Base-by-base conservation (phyloP, 805 yeast species). In the Candida easanensis region DNA sequence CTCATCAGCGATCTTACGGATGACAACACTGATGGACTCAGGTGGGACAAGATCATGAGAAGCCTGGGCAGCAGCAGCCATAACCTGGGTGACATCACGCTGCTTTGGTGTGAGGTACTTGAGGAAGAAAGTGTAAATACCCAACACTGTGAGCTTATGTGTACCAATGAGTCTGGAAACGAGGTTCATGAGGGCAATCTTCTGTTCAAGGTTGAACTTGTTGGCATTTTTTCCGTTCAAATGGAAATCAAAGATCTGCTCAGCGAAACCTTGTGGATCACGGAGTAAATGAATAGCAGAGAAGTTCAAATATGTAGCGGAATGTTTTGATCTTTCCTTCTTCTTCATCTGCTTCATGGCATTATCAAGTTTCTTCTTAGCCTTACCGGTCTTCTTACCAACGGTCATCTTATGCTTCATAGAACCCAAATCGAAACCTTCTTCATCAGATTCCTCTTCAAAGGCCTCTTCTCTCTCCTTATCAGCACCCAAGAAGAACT, bases 261-360 rank as follows among this genome's bases (percentile, higher is more conserved):
- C 99, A 7, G 98, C 96, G 67, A 93, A 93, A 4, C 96, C 96
- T 64, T 93, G 99, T 9, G 99, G 99, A 62, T 93, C 99, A 62
- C 97, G 79, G 42, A 93, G 73, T 45, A 93, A 68, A 65, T 93
- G 99, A 42, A 93, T 82, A 26, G 99, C 99, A 39, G 95, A 84
- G 68, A 93, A 93, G 61, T 93, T 93, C 56, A 93, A 74, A 54
- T 80, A 89, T 0, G 86, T 77, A 10, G 82, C 76, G 14, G 79
- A 73, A 44, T 74, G 73, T 47, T 74, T 79, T 23, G 79, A 70
- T 35, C 71, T 70, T 36, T 70, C 73, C 64, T 84, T 82, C 68
- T 82, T 84, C 63, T 84, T 83, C 44, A 83, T 63, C 5, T 76
- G 60, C 58, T 84, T 83, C 35, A 84, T 72, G 2, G 96, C 97